These are phyloP conservation scores for Breviolum minutum DNA, from an alignment of 73 alveolate genomes.

Conservation along the genomic window DNA sequence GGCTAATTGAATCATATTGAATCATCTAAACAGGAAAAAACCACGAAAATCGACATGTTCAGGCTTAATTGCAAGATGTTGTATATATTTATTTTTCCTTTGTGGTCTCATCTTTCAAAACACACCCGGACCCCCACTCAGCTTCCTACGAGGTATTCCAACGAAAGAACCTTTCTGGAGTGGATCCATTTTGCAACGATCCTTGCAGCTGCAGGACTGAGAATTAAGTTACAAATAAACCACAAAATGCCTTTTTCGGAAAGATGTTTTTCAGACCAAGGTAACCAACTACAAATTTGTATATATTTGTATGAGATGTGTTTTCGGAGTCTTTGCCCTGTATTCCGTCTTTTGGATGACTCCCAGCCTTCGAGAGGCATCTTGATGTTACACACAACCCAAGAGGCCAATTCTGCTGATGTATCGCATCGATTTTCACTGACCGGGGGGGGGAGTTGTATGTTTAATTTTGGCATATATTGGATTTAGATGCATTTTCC, in stretches of 20 bases:
- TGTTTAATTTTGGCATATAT: no score
- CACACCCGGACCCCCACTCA: neutral
- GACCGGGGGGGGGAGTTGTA: no score
- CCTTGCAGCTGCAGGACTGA: constrained; percentile 30
- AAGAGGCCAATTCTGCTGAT: constrained; percentile 7
- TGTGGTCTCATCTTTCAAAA: no score
- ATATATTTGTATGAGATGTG: neutral
- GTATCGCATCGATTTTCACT: neutral
- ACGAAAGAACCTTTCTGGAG: constrained; percentile 69
- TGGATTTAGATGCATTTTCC: no score
- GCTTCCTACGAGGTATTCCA: constrained; percentile 6
- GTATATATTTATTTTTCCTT: no score
- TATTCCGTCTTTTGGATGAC: neutral
- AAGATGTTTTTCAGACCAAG: no score
- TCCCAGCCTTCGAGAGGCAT: neutral
- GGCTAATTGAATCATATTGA: no score
- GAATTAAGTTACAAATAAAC: neutral
- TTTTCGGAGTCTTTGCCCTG: neutral
- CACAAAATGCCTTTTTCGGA: no score
- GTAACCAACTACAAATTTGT: no score
- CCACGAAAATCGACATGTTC: no score
- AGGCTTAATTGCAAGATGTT: no score
- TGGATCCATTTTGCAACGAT: constrained; percentile 88
- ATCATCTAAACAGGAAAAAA: no score
- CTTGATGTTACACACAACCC: constrained; percentile 47